Evolutionary conservation across 1,284 basidiomycete species (phyloP).

Genomic region (Ganoderma leucocontextum): DNA sequence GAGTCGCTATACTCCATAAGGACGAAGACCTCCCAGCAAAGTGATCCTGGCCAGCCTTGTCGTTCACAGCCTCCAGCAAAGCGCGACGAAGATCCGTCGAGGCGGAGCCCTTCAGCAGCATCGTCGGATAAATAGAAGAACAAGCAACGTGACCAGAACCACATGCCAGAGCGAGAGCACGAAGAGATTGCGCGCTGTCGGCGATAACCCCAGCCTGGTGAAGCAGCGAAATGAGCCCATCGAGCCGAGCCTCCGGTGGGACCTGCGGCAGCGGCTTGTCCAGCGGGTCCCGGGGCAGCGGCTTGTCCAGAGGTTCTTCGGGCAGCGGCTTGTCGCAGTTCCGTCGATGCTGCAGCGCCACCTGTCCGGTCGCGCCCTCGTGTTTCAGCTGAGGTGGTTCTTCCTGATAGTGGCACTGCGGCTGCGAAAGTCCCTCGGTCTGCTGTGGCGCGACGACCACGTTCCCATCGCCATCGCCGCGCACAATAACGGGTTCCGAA

Average conservation of each 20-base stretch:
- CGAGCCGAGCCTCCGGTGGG: neutral
- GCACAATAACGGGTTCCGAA: conserved; percentile 6
- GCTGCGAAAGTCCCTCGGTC: neutral
- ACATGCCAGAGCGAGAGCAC: neutral
- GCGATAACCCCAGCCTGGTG: conserved; percentile 2
- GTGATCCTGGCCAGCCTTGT: neutral
- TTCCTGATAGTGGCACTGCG: neutral
- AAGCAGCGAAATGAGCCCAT: neutral
- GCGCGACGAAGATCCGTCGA: conserved; percentile 6
- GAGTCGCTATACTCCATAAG: conserved; percentile 12
- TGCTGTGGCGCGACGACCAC: conserved; percentile 7
- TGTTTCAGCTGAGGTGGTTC: neutral
- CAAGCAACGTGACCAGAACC: neutral
- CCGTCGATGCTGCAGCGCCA: neutral
- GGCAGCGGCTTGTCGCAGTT: neutral
- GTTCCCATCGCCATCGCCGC: neutral
- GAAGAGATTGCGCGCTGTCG: neutral
- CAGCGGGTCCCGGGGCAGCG: neutral
- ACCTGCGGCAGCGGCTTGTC: neutral
- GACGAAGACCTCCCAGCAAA: conserved; percentile 10
- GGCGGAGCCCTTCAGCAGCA: neutral
- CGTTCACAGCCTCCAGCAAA: conserved; percentile 1
- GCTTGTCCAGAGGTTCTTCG: neutral
- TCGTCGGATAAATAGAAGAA: neutral
- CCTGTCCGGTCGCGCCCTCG: neutral